phyloP scores from a whole-genome alignment of 768 basidiomycete species.

The Boletus coccyginus region DNA sequence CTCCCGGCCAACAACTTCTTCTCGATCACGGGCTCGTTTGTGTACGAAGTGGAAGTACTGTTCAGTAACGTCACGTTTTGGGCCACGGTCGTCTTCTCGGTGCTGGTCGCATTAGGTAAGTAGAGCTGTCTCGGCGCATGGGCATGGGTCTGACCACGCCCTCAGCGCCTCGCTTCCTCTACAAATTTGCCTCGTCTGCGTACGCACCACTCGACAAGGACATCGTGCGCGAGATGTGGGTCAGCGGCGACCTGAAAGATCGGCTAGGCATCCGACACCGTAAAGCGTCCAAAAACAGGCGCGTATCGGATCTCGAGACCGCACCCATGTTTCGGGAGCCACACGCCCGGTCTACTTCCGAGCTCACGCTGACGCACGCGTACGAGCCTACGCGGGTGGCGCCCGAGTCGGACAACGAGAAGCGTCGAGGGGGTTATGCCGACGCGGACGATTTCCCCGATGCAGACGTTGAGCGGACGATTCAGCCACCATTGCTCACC shows the following conservation, averaged over 20 bases:
- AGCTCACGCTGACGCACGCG: conserved; percentile 40
- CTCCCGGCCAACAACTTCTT: conserved; percentile 71
- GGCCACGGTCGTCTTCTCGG: conserved; percentile 69
- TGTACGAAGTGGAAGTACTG: conserved; percentile 67
- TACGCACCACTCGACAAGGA: conserved; percentile 86
- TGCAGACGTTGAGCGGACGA: not conserved
- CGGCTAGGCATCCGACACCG: conserved; percentile 69
- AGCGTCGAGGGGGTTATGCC: not conserved
- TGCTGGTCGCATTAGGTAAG: conserved; percentile 69
- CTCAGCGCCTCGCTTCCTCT: conserved; percentile 76
- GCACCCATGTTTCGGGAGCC: conserved; percentile 70
- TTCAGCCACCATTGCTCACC: conserved; percentile 6
- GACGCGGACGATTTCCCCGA: not conserved
- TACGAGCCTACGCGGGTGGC: conserved; percentile 51
- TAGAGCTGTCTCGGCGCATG: not conserved
- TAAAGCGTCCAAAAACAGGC: conserved; percentile 45
- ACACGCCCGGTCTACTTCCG: conserved; percentile 64
- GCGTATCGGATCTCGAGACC: conserved; percentile 47
- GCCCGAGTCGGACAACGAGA: conserved; percentile 19
- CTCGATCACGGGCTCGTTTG: conserved; percentile 69
- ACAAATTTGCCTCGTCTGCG: conserved; percentile 65
- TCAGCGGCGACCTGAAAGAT: conserved; percentile 78
- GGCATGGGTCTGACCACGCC: conserved; percentile 3
- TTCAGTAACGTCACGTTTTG: conserved; percentile 84
- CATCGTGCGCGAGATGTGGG: conserved; percentile 91